Percentiles rank a stretch among this genome's conserved stretches.
These are phyloP conservation scores for Diaporthe citriasiana DNA, from an alignment of 2,329 filamentous ascomycete genomes.

Conservation along the genomic window DNA sequence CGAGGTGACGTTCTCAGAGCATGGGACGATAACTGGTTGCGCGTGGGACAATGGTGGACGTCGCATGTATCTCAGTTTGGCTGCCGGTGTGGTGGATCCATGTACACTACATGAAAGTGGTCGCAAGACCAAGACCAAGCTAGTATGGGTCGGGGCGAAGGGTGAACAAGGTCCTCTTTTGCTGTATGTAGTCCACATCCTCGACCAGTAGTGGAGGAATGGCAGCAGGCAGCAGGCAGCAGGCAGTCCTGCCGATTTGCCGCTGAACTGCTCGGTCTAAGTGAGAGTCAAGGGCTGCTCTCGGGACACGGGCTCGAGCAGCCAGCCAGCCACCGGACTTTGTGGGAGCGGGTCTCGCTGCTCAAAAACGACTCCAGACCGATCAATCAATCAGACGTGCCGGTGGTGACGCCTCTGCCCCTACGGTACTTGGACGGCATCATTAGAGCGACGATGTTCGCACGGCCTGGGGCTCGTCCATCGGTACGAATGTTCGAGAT, in stretches of 20 bases:
- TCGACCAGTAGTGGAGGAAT: background rate
- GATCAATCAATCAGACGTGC: slow-evolving; percentile 28
- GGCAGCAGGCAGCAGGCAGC: background rate
- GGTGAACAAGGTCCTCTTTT: too few species aligned
- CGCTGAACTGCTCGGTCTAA: background rate
- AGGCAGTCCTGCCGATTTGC: background rate
- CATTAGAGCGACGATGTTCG: background rate
- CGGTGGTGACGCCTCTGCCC: slow-evolving; percentile 7
- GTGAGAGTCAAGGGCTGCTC: background rate
- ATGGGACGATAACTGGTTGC: background rate
- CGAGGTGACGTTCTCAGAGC: background rate
- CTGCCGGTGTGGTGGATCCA: background rate
- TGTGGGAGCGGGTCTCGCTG: slow-evolving; percentile 14
- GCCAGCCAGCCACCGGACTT: slow-evolving; percentile 25
- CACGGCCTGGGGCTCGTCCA: slow-evolving; percentile 19
- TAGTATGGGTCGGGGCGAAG: too few species aligned
- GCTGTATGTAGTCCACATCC: background rate
- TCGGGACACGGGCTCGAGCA: background rate
- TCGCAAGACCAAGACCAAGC: background rate
- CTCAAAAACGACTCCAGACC: background rate
- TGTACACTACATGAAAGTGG: background rate
- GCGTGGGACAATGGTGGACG: background rate
- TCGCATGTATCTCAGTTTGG: background rate
- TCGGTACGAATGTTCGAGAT: background rate
- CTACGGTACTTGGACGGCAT: background rate